phyloP scores from a whole-genome alignment of 192 early-diverging fungal species.

The Phlyctochytrium planicorne region DNA sequence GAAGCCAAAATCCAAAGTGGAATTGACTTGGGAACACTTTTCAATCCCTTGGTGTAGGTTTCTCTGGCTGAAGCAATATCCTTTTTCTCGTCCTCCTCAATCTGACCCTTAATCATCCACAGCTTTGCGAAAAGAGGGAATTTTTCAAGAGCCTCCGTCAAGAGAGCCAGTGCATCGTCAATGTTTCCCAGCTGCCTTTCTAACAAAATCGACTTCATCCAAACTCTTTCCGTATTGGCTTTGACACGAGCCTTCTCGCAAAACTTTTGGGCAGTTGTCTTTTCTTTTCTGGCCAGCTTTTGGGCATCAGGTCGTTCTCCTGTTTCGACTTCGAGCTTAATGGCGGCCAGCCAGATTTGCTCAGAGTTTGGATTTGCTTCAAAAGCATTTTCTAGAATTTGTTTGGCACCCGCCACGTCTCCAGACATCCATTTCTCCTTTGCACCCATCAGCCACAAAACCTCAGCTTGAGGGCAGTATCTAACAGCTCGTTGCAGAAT shows the following conservation, averaged over 20 bases:
- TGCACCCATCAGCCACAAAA: conserved; percentile 95
- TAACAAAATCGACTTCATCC: conserved; percentile 93
- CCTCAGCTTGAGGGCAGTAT: conserved; percentile 87
- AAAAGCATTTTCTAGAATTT: conserved; percentile 83
- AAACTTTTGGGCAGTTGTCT: conserved; percentile 71
- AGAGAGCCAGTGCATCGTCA: conserved; percentile 65
- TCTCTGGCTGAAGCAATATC: conserved; percentile 65
- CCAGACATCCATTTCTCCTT: conserved; percentile 90
- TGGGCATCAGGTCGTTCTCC: conserved; percentile 76
- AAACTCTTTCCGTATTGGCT: conserved; percentile 77
- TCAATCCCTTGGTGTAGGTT: conserved; percentile 69
- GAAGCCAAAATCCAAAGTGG: conserved; percentile 79
- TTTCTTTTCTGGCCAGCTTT: no score
- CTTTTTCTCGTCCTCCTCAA: conserved; percentile 64
- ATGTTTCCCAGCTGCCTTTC: conserved; percentile 72
- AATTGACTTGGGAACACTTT: conserved; percentile 67
- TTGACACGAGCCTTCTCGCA: conserved; percentile 73
- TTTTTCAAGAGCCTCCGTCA: conserved; percentile 60
- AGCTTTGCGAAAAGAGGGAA: conserved; percentile 84
- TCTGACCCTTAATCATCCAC: conserved; percentile 92
- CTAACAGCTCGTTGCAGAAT: conserved; percentile 82
- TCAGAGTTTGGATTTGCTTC: conserved; percentile 88
- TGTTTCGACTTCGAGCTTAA: conserved; percentile 93
- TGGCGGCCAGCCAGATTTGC: conserved; percentile 92
- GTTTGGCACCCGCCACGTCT: conserved; percentile 79